Evolutionary conservation across 306 rosid species (phyloP), one percentile per base, ranked within the genome.

Genomic region (Medicago lupulina): DNA sequence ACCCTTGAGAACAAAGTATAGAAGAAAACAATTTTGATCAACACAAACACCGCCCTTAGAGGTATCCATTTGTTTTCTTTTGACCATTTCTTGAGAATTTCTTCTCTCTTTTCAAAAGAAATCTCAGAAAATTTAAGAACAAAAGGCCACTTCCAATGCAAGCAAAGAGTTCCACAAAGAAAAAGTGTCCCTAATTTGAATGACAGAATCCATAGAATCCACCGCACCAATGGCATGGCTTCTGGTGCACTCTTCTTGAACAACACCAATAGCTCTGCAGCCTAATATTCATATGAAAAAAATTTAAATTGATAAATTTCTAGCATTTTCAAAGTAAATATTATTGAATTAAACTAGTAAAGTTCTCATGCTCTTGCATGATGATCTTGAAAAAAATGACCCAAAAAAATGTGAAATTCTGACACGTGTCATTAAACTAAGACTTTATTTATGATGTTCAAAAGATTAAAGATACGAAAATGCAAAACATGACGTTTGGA

Each of bases 1-100:
- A 95, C 99, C 97, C 87, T 85, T 28, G 97, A 79, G 88, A 85
- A 90, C 87, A 90, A 88, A 69, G 47, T 84, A 80, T 59, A 95
- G 88, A 88, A 83, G 93, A 84, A 87, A 63, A 82, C 70, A 76
- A 95, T 64, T 79, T 95, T 95, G 75, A 85, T 47, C 69, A 88
- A 46, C 76, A 89, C 60, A 63, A 95, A 95, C 14, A 77, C 79
- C 3, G 86, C 6, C 74, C 96, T 68, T 0, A 95, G 78, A 75
- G 90, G 89, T 1, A 80, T 4, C 57, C 84, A 57, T 76, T 64
- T 75, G 21, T 71, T 89, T 57, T 82, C 84, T 68, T 73, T 87
- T 10, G 97, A 82, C 97, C 99, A 95, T 2, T 77, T 80, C 75
- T 75, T 67, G 51, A 95, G 88, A 66, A 89, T 70, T 36, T 69